Evolutionary conservation across 1,139 yeast genomes (phyloP), one percentile per base, ranked within the genome.

Genomic region (Lizanozyma gosingica): DNA sequence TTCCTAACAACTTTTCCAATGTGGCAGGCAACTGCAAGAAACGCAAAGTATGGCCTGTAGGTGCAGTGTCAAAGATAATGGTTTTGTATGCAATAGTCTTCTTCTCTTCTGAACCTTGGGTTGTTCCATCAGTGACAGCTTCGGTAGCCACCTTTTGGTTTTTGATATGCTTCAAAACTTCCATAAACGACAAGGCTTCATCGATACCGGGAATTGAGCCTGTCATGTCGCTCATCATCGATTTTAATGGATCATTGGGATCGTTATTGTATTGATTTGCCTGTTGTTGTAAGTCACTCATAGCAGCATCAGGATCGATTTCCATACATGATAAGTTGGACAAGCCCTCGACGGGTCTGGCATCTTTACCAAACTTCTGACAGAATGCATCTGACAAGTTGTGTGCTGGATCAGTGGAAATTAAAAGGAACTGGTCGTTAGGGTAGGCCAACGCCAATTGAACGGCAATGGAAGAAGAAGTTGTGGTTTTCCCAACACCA

Each of bases 331-430:
- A 83, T 54, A 92, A 73, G 58, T 92, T 92, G 38, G 74, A 58
- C 63, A 90, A 74, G 1, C 97, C 97, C 36, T 92, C 87, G 18
- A 92, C 97, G 43, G 80, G 76, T 55, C 96, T 77, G 8, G 98
- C 97, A 53, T 92, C 98, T 59, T 92, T 92, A 51, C 95, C 95
- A 56, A 92, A 92, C 61, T 92, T 92, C 60, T 92, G 98, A 58
- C 96, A 95, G 63, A 92, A 92, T 1, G 98, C 98, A 61, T 92
- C 98, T 32, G 95, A 84, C 52, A 92, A 72, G 60, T 92, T 92
- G 62, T 92, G 98, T 3, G 98, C 98, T 18, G 98, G 98, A 63
- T 92, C 98, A 1, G 98, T 92, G 22, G 97, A 90, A 52, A 92
- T 92, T 54, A 92, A 70, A 46, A 92, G 70, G 49, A 88, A 94